phyloP scores from a whole-genome alignment of 495 filamentous ascomycete genomes.

The Trichoderma erinaceum region DNA sequence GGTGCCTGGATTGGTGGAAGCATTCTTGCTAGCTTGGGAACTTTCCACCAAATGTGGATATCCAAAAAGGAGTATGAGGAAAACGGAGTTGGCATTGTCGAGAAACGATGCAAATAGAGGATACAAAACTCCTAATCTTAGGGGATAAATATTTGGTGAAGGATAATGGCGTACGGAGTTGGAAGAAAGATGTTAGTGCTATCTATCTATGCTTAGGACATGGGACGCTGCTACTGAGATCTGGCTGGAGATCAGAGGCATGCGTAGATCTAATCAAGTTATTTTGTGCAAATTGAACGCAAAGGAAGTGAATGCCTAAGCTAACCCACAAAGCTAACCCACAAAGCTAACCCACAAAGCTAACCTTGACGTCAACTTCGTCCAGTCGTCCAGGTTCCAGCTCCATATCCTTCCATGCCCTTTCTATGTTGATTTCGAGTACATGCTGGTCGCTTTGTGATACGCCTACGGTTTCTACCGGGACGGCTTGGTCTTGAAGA shows the following conservation, averaged over 20 bases:
- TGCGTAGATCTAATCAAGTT: not conserved
- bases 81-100: slow-evolving; percentile 62
- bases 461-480: slow-evolving; percentile 56
- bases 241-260: not conserved
- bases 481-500: slow-evolving; percentile 64
- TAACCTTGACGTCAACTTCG: slow-evolving; percentile 69
- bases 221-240: not conserved
- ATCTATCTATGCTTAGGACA: not conserved
- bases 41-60: slow-evolving; percentile 99
- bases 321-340: slow-evolving; percentile 42
- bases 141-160: not conserved
- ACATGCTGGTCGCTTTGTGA: slow-evolving; percentile 51
- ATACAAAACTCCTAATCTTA: not conserved
- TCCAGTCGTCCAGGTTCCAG: slow-evolving; percentile 75
- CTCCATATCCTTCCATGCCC: slow-evolving; percentile 72
- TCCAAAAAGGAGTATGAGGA: slow-evolving; percentile 78
- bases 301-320: not conserved
- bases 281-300: not conserved
- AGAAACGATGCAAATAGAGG: slow-evolving; percentile 68
- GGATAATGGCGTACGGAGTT: slow-evolving; percentile 24
- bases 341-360: slow-evolving; percentile 25
- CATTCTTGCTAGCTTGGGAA: slow-evolving; percentile 90
- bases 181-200: slow-evolving; percentile 3
- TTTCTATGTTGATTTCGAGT: slow-evolving; percentile 68
- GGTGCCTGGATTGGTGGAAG: slow-evolving; percentile 95